Percentiles rank a stretch among this genome's conserved stretches.
Evolutionary conservation across 139 green algal genomes (phyloP).

Genomic region (Nannochloris sp.): DNA sequence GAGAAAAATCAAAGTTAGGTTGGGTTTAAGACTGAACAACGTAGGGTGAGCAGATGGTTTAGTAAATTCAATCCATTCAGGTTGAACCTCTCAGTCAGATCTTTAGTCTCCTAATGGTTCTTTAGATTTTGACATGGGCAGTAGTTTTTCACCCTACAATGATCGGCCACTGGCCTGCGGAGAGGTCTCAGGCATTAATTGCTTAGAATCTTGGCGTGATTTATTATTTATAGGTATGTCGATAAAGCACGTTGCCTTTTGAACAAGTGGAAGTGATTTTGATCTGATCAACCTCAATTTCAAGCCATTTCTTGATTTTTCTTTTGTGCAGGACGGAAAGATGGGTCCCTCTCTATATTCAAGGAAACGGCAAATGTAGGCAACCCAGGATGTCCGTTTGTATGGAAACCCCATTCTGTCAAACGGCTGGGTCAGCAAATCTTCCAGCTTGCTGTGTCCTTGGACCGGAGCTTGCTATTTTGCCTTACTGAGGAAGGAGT

Average conservation of each 20-base stretch:
- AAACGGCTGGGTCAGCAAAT: neutral
- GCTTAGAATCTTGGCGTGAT: neutral
- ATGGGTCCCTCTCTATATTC: neutral
- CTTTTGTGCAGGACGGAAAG: neutral
- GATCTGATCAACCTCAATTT: neutral
- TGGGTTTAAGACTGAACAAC: no score
- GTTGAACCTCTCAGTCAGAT: no score
- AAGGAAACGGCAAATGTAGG: neutral
- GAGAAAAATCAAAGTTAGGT: no score
- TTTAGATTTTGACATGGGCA: no score
- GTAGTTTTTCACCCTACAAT: neutral
- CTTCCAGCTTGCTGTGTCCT: neutral
- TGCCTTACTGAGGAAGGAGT: slow-evolving; percentile 11
- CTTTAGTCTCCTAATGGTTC: no score
- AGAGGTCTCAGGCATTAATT: neutral
- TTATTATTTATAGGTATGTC: neutral
- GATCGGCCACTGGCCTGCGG: neutral
- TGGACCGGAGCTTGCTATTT: neutral
- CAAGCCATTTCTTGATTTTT: neutral
- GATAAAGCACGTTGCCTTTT: no score
- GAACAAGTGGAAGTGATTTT: no score
- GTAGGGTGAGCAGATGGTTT: no score
- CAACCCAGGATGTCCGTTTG: neutral
- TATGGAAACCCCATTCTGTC: neutral
- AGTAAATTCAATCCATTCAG: no score